Conservation (phyloP, 345 rosid species). For the Zanthoxylum bungeanum region DNA sequence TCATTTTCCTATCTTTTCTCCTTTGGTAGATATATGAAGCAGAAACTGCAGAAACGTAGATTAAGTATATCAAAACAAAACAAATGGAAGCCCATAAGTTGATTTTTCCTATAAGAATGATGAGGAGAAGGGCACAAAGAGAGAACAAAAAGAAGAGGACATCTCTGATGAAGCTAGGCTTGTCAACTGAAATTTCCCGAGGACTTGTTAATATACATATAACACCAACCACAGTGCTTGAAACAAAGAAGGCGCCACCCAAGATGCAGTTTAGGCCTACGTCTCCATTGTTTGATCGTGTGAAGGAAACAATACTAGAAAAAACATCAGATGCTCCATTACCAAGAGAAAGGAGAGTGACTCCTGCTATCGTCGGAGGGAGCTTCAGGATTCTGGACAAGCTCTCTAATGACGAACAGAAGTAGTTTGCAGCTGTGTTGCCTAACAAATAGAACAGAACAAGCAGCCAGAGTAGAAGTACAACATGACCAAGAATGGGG, state of each 20-base stretch:
- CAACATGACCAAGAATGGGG: conserved; percentile 41
- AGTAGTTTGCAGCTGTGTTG: conserved; percentile 74
- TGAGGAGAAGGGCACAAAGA: conserved; percentile 54
- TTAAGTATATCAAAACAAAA: conserved; percentile 57
- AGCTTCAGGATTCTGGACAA: conserved; percentile 70
- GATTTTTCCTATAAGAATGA: conserved; percentile 50
- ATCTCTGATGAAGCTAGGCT: conserved; percentile 70
- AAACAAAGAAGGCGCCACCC: conserved; percentile 82
- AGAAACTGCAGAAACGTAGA: conserved; percentile 63
- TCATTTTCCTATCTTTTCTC: conserved; percentile 14
- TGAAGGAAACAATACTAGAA: conserved; percentile 78
- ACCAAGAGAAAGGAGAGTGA: conserved; percentile 88
- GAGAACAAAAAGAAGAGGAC: conserved; percentile 62
- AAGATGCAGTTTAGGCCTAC: conserved; percentile 79
- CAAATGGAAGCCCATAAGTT: conserved; percentile 56
- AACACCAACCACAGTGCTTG: conserved; percentile 75
- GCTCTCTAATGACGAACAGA: conserved; percentile 73
- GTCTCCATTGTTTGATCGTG: conserved; percentile 52
- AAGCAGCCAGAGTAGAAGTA: conserved; percentile 71
- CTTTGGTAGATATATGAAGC: conserved; percentile 35
- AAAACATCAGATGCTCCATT: conserved; percentile 93
- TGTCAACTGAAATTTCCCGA: conserved; percentile 46
- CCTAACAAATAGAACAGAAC: conserved; percentile 78
- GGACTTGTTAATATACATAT: conserved; percentile 43
- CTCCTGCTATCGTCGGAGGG: conserved; percentile 85